Conservation (phyloP, 768 basidiomycete species). For the Agrocybe pediades region DNA sequence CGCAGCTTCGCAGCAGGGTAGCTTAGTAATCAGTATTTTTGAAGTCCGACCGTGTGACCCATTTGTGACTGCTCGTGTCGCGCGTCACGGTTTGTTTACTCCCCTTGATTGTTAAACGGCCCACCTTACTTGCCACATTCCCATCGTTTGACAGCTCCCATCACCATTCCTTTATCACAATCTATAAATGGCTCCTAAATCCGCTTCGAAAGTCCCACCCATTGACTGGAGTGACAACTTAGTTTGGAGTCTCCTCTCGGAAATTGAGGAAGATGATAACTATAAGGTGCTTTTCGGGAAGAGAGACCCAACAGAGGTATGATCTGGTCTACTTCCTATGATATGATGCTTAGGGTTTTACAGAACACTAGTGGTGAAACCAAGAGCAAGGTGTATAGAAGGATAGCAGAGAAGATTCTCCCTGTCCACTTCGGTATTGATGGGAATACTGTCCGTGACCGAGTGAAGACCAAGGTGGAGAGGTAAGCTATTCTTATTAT, state of each 20-base stretch:
- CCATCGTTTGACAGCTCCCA: not conserved
- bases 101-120: not conserved
- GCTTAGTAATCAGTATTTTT: not conserved
- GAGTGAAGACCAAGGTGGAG: not conserved
- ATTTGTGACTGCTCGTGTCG: not conserved
- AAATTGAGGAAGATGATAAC: not conserved
- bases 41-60: not conserved
- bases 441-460: not conserved
- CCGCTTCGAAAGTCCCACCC: not conserved
- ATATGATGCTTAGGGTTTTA: not conserved
- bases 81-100: not conserved
- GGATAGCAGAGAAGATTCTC: slow-evolving; percentile 20
- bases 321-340: not conserved
- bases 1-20: not conserved
- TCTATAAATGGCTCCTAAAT: too few relatives aligned
- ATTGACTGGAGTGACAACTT: not conserved
- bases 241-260: not conserved
- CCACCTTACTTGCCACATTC: not conserved
- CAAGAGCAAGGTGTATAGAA: slow-evolving; percentile 20
- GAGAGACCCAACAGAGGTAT: not conserved
- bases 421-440: slow-evolving; percentile 13
- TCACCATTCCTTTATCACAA: too few relatives aligned
- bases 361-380: slow-evolving; percentile 26
- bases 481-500: not conserved
- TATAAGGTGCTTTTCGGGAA: not conserved